phyloP scores from a whole-genome alignment of 352 stramenopile genomes.

The Globisporangium recalcitrans region DNA sequence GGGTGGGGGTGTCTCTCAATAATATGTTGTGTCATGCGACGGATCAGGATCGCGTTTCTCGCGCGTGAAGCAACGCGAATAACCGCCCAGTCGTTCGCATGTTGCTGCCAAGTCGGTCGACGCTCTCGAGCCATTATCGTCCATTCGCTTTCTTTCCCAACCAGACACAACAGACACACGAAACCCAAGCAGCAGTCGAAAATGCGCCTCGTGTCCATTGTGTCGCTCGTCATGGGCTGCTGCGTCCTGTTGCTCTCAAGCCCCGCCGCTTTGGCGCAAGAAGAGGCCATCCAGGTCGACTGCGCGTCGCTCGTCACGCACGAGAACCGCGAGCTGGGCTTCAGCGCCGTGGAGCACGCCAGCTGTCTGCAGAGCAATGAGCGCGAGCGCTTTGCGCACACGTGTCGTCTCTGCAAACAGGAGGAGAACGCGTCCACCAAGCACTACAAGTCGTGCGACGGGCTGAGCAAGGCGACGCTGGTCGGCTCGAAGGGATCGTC shows the following conservation, averaged over 20 bases:
- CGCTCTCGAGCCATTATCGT: not conserved
- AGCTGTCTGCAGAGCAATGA: not conserved
- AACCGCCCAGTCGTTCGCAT: slow-evolving; percentile 1
- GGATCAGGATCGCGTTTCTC: not conserved
- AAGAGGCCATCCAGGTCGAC: not conserved
- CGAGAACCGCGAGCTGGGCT: slow-evolving; percentile 2
- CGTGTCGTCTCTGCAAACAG: slow-evolving; percentile 21
- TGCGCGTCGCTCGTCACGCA: not conserved
- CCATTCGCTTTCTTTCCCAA: not conserved
- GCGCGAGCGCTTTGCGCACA: slow-evolving; percentile 19
- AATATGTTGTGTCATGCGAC: not conserved
- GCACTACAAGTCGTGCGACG: slow-evolving; percentile 10
- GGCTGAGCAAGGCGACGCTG: not conserved
- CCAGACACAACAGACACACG: not conserved
- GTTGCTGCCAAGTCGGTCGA: not conserved
- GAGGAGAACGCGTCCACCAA: slow-evolving; percentile 12
- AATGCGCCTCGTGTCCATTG: slow-evolving; percentile 1
- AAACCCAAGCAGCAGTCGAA: not conserved
- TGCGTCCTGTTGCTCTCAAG: not conserved
- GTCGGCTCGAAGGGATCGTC: not conserved
- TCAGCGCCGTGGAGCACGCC: slow-evolving; percentile 4
- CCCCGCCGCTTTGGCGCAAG: not conserved
- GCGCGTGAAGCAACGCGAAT: not conserved
- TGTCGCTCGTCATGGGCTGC: not conserved
- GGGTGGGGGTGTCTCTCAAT: not conserved